Conservation (phyloP, 1,284 basidiomycete genomes). For the Entoloma clypeatum region DNA sequence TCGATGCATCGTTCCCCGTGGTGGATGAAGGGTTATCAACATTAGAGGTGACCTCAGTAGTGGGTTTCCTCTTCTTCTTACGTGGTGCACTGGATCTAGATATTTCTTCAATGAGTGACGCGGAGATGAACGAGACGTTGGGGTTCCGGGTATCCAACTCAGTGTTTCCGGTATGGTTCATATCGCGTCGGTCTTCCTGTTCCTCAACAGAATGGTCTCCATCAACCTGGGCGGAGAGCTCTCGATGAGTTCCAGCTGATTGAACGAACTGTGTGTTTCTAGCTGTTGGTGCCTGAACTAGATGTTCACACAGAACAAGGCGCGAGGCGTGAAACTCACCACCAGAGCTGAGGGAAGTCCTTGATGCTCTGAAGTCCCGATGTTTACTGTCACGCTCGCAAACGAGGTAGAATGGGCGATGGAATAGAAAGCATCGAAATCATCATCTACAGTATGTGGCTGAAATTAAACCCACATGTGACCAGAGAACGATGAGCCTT, state of each 20-base stretch:
- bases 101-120: background rate
- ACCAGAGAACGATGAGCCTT: no score
- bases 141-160: background rate
- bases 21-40: background rate
- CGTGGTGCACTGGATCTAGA: conserved; percentile 2
- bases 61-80: conserved; percentile 14
- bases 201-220: background rate
- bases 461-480: conserved; percentile 5
- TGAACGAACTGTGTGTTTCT: no score
- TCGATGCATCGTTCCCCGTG: background rate
- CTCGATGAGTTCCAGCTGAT: no score
- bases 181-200: no score
- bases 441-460: conserved; percentile 50
- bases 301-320: no score
- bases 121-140: background rate
- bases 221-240: background rate
- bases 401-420: conserved; percentile 34
- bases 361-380: conserved; percentile 6
- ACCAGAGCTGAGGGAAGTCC: background rate
- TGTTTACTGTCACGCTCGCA: conserved; percentile 23
- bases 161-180: background rate
- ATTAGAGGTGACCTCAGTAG: background rate
- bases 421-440: conserved; percentile 67
- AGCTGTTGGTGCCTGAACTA: no score
- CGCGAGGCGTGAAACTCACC: no score